These are phyloP conservation scores for Aeminium ludgeri DNA, from an alignment of 495 filamentous ascomycete species.

Conservation along the genomic window DNA sequence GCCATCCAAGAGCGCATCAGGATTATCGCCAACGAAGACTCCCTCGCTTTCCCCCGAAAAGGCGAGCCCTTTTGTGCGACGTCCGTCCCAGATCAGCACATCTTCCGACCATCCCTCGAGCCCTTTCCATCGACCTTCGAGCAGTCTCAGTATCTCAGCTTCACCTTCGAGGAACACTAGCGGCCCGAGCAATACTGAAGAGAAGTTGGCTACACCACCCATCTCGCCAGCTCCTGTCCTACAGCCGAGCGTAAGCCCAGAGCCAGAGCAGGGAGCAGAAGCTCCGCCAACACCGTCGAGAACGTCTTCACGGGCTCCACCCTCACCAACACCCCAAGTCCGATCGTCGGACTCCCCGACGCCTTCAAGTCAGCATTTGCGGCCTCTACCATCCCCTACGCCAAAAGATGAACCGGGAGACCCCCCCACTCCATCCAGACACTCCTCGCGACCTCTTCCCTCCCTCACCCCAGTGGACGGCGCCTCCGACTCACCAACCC, in stretches of 20 bases:
- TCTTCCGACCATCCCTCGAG: constrained; percentile 5
- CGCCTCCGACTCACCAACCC: not conserved
- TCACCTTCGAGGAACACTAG: constrained; percentile 8
- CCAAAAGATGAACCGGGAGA: not conserved
- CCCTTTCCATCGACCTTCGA: constrained; percentile 11
- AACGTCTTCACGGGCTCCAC: not conserved
- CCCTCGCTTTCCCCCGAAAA: constrained; percentile 12
- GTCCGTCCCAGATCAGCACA: constrained; percentile 13
- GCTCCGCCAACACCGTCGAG: not conserved
- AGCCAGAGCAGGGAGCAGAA: not conserved
- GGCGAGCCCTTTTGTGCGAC: constrained; percentile 14
- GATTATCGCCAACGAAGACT: not conserved
- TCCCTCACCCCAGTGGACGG: not conserved
- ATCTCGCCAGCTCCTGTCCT: not conserved
- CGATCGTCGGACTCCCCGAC: not conserved
- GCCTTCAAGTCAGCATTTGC: not conserved
- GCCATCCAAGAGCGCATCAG: constrained; percentile 1
- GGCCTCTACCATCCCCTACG: not conserved
- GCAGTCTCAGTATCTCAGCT: constrained; percentile 6
- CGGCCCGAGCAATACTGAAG: not conserved
- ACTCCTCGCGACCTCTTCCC: not conserved
- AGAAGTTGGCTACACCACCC: not conserved
- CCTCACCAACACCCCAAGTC: not conserved
- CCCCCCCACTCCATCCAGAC: not conserved
- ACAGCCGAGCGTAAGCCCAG: not conserved